Evolutionary conservation across 306 rosid genomes (phyloP).

Genomic region (Myrica gale): DNA sequence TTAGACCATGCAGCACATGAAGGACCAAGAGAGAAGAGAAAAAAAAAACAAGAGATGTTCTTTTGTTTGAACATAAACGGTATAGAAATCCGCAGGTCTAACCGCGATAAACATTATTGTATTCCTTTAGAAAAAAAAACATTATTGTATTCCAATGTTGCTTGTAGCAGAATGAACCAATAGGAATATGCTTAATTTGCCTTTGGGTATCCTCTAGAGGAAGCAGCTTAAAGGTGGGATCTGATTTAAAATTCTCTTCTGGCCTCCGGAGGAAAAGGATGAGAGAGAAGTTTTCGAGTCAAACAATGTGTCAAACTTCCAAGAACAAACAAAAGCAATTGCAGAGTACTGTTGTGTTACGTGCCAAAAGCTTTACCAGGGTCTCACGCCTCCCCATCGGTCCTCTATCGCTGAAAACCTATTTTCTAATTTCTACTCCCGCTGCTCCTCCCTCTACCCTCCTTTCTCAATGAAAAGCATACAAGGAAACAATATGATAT

Average conservation of each 20-base stretch:
- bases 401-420: slow-evolving; percentile 17
- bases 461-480: too few species aligned
- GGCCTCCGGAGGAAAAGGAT: slow-evolving; percentile 21
- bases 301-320: slow-evolving; percentile 31
- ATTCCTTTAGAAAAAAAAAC: too few species aligned
- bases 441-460: not conserved
- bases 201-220: too few species aligned
- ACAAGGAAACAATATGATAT: not conserved
- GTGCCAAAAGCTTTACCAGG: slow-evolving; percentile 33
- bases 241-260: not conserved
- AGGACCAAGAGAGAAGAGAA: not conserved
- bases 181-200: too few species aligned
- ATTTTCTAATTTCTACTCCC: not conserved
- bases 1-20: slow-evolving; percentile 11
- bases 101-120: too few species aligned
- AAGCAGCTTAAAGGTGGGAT: slow-evolving; percentile 19
- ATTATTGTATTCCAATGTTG: too few species aligned
- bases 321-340: slow-evolving; percentile 21
- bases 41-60: not conserved
- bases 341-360: not conserved
- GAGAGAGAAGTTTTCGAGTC: slow-evolving; percentile 18
- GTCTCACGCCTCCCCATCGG: slow-evolving; percentile 19
- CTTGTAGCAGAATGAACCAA: too few species aligned
- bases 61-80: not conserved
- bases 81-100: not conserved